These are phyloP conservation scores for Penicillium sp. DNA, from an alignment of 2,329 filamentous ascomycete genomes.

Conservation along the genomic window DNA sequence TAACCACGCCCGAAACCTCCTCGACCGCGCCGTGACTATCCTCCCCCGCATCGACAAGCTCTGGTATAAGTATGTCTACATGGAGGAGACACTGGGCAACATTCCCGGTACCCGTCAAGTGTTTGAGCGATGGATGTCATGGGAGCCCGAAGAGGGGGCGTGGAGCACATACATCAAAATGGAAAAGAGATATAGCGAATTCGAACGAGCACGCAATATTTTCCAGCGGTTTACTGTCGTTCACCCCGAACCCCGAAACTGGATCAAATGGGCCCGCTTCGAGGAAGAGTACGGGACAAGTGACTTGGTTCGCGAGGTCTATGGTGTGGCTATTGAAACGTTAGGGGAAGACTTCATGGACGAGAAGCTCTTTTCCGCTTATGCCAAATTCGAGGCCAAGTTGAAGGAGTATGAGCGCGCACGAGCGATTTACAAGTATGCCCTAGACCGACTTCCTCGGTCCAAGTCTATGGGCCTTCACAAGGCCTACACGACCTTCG, in stretches of 20 bases:
- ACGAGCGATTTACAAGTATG: slow-evolving; percentile 94
- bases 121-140: slow-evolving; percentile 97
- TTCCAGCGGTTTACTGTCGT: slow-evolving; percentile 88
- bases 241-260: slow-evolving; percentile 91
- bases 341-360: slow-evolving; percentile 94
- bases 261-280: slow-evolving; percentile 98
- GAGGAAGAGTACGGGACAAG: slow-evolving; percentile 94
- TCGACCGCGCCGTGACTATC: slow-evolving; percentile 92
- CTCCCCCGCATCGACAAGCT: slow-evolving; percentile 90
- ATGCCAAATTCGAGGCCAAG: slow-evolving; percentile 91
- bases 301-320: slow-evolving; percentile 88
- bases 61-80: slow-evolving; percentile 99
- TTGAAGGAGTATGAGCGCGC: slow-evolving; percentile 93
- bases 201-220: slow-evolving; percentile 82
- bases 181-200: slow-evolving; percentile 92
- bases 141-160: slow-evolving; percentile 93
- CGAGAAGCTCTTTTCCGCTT: slow-evolving; percentile 91
- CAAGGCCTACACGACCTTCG: slow-evolving; percentile 93
- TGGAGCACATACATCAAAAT: slow-evolving; percentile 97
- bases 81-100: slow-evolving; percentile 97
- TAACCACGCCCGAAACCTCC: slow-evolving; percentile 90
- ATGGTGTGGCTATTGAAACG: slow-evolving; percentile 80
- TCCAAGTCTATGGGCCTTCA: slow-evolving; percentile 82
- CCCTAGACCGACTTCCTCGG: slow-evolving; percentile 83
- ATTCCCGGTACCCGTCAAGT: slow-evolving; percentile 88